These are phyloP conservation scores for Volvox carteri DNA, from an alignment of 163 green algal species.

Conservation along the genomic window DNA sequence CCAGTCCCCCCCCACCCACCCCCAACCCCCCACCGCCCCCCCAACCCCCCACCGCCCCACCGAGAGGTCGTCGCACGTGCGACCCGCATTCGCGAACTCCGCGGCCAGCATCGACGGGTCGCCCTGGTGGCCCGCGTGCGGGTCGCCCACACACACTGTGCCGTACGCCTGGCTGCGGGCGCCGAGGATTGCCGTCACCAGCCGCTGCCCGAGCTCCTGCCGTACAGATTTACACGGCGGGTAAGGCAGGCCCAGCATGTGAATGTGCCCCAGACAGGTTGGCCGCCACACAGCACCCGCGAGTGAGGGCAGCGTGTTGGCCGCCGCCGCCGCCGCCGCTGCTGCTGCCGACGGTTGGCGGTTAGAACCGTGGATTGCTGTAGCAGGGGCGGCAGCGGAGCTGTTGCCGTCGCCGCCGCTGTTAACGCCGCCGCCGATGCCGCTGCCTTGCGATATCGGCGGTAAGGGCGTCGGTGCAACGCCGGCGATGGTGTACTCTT, in stretches of 20 bases:
- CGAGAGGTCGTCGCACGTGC: neutral
- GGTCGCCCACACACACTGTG: neutral
- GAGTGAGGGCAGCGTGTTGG: neutral
- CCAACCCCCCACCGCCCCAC: neutral
- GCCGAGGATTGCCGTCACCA: constrained; percentile 5
- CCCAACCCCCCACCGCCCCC: neutral
- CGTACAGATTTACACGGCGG: neutral
- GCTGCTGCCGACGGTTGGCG: neutral
- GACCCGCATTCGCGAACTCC: neutral
- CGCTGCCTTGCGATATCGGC: neutral
- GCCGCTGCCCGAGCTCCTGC: neutral
- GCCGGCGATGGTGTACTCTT: neutral
- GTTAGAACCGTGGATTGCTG: neutral
- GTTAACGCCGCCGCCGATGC: neutral
- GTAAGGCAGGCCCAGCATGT: constrained; percentile 46
- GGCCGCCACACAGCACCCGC: constrained; percentile 16
- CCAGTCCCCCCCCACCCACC: too few species aligned
- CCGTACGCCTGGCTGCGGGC: constrained; percentile 17
- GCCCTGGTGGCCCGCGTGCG: neutral
- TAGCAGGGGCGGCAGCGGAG: neutral
- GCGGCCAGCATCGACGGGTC: neutral
- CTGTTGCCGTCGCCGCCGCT: neutral
- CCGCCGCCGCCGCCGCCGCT: neutral
- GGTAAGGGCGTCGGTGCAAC: neutral
- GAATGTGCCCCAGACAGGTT: neutral